A percentile compares a stretch with the other conserved stretches of the same genome.
Evolutionary conservation across 2,329 filamentous ascomycete species (phyloP).

Genomic region (Dothiorella sarmentorum): DNA sequence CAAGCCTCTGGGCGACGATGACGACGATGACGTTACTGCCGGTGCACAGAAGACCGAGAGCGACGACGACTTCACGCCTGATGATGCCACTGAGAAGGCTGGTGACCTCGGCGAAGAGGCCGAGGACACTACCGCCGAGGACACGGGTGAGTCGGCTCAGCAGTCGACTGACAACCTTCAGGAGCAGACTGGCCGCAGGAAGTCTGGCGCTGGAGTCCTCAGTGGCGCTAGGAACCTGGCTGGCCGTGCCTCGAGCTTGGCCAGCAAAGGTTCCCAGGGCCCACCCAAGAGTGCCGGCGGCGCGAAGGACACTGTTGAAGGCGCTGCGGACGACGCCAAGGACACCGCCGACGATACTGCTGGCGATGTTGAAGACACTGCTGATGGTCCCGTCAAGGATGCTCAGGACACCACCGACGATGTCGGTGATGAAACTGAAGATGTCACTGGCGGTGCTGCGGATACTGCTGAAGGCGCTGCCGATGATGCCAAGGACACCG

Average conservation of each 20-base stretch:
- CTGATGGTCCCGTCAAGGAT: slow-evolving; percentile 33
- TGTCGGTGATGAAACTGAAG: slow-evolving; percentile 23
- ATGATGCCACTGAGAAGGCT: slow-evolving; percentile 45
- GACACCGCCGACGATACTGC: slow-evolving; percentile 31
- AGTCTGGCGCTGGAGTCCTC: slow-evolving; percentile 10
- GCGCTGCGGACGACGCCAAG: slow-evolving; percentile 24
- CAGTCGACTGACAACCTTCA: slow-evolving; percentile 20
- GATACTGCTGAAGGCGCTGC: slow-evolving; percentile 25
- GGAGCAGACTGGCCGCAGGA: slow-evolving; percentile 18
- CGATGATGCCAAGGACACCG: slow-evolving; percentile 18
- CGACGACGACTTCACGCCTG: slow-evolving; percentile 44
- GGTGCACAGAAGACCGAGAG: slow-evolving; percentile 33
- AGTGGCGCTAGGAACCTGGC: slow-evolving; percentile 38
- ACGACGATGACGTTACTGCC: slow-evolving; percentile 32
- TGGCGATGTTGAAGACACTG: slow-evolving; percentile 33
- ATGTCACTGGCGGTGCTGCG: slow-evolving; percentile 24
- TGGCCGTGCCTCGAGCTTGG: slow-evolving; percentile 45
- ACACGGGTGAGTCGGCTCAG: slow-evolving; percentile 10
- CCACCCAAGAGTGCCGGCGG: slow-evolving; percentile 34
- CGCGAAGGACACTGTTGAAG: slow-evolving; percentile 34
- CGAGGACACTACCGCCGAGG: slow-evolving; percentile 29
- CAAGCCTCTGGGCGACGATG: slow-evolving; percentile 44
- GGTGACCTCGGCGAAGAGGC: slow-evolving; percentile 32
- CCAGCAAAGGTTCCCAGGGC: slow-evolving; percentile 42
- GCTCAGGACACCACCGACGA: slow-evolving; percentile 33